These are phyloP conservation scores for Boechera divaricarpa DNA, from an alignment of 345 rosid genomes.

Conservation along the genomic window DNA sequence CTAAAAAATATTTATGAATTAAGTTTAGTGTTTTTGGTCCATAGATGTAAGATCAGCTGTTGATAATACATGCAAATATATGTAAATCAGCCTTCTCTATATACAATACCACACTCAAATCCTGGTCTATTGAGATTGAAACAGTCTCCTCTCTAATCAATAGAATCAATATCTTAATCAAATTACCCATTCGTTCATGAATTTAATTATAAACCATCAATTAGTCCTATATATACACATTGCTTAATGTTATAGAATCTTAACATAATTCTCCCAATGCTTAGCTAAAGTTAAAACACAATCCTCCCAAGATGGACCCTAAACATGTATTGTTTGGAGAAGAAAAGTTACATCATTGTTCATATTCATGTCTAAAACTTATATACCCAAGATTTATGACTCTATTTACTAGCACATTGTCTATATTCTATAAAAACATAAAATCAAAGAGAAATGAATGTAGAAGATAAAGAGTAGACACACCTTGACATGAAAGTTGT, in stretches of 20 bases:
- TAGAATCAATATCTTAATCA: not conserved
- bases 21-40: not conserved
- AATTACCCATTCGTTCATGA: not conserved
- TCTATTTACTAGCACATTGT: not conserved
- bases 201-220: not conserved
- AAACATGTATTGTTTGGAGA: conserved; percentile 1
- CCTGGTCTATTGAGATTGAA: not conserved
- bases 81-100: conserved; percentile 9
- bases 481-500: conserved; percentile 46
- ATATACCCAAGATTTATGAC: not conserved
- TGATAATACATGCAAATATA: not conserved
- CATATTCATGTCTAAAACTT: conserved; percentile 24
- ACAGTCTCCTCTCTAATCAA: not conserved
- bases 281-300: not conserved
- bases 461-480: conserved; percentile 12
- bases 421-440: not conserved
- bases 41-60: not conserved
- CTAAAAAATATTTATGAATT: not conserved
- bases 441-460: conserved; percentile 7
- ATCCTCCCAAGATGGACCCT: conserved; percentile 4
- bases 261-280: not conserved
- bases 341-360: not conserved
- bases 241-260: not conserved
- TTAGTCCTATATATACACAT: not conserved
- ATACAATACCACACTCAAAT: conserved; percentile 6